phyloP scores from a whole-genome alignment of 805 yeast genomes.

The Soucietia sequanensis region DNA sequence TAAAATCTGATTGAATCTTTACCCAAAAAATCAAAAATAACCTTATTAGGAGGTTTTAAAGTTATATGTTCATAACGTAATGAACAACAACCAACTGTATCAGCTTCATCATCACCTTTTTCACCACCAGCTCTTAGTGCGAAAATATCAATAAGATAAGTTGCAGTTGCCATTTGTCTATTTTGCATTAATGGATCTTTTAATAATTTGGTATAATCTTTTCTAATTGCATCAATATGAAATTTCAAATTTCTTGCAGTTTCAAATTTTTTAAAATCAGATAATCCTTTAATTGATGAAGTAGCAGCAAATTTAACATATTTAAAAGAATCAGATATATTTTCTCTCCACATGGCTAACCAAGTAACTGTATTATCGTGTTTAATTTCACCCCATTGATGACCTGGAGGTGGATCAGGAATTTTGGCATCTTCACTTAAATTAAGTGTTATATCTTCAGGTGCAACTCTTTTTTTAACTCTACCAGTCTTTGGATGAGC shows the following conservation, averaged over 20 bases:
- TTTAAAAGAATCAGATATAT: conserved; percentile 77
- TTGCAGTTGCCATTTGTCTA: conserved; percentile 91
- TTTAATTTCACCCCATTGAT: conserved; percentile 82
- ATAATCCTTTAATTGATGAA: conserved; percentile 86
- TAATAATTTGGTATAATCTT: conserved; percentile 67
- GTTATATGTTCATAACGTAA: conserved; percentile 87
- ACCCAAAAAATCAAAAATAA: conserved; percentile 90
- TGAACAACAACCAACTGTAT: conserved; percentile 97
- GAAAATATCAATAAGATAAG: conserved; percentile 85
- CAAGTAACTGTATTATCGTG: conserved; percentile 91
- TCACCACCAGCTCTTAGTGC: conserved; percentile 99
- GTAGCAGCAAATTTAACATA: conserved; percentile 90
- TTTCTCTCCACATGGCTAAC: conserved; percentile 98
- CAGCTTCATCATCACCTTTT: conserved; percentile 96
- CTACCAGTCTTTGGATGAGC: conserved; percentile 96
- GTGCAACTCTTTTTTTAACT: conserved; percentile 77
- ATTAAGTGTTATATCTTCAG: conserved; percentile 87
- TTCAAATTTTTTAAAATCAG: conserved; percentile 89
- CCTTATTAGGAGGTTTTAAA: conserved; percentile 79
- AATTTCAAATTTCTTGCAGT: conserved; percentile 83
- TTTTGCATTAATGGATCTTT: conserved; percentile 77
- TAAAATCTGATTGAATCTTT: conserved; percentile 90
- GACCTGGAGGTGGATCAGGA: conserved; percentile 86
- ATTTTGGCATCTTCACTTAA: conserved; percentile 67
- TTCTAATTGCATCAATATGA: conserved; percentile 70